A percentile compares a stretch with the other conserved stretches of the same genome.
Conservation (phyloP, 139 green algal species). For the Closterium sp. region DNA sequence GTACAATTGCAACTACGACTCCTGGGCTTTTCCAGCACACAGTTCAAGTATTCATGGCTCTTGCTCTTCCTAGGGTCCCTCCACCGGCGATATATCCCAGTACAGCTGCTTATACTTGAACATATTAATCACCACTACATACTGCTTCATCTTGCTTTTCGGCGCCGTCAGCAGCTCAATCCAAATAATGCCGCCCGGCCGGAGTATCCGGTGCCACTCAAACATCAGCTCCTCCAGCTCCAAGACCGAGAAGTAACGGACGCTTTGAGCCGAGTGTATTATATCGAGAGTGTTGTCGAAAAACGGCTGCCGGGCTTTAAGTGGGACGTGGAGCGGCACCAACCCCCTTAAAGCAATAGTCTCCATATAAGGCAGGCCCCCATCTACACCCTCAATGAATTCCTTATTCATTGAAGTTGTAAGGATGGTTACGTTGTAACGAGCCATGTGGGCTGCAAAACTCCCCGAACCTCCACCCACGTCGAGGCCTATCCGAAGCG, state of each 20-base stretch:
- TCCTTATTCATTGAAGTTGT: not conserved
- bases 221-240: conserved; percentile 6
- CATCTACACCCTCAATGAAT: not conserved
- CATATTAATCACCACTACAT: not conserved
- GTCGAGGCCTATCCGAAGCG: not conserved
- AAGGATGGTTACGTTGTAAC: not conserved
- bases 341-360: not conserved
- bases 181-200: not conserved
- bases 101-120: conserved; percentile 2
- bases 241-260: not conserved
- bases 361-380: not conserved
- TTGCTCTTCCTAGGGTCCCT: not conserved
- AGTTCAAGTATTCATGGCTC: not conserved
- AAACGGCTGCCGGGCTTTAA: not conserved
- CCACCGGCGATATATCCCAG: not conserved
- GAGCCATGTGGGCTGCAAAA: not conserved
- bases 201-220: conserved; percentile 5
- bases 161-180: not conserved
- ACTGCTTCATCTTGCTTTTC: not conserved
- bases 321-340: not conserved
- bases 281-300: conserved; percentile 14
- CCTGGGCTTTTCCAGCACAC: not conserved
- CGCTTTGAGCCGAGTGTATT: not conserved
- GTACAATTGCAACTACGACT: too few species aligned
- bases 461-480: not conserved